Conservation (phyloP, 495 filamentous ascomycete genomes). For the Neurospora sp. region DNA sequence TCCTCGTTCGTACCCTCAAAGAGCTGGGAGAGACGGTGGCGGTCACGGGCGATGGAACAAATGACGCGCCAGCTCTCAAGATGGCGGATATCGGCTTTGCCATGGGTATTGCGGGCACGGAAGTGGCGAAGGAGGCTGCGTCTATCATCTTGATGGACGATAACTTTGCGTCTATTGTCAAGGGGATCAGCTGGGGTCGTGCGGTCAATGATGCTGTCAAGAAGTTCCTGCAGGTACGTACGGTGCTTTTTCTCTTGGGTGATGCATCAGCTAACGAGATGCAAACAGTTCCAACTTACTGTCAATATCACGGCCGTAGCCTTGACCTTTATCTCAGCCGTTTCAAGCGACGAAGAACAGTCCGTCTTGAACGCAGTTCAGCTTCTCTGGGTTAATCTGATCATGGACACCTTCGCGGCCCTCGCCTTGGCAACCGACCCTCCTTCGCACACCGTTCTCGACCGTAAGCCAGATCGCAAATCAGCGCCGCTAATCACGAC, state of each 20-base stretch:
- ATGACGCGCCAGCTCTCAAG: constrained; percentile 79
- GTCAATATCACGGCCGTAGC: constrained; percentile 84
- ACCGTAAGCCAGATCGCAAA: constrained; percentile 70
- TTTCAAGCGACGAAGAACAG: constrained; percentile 53
- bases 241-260: neutral
- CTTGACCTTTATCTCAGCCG: constrained; percentile 72
- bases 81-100: constrained; percentile 89
- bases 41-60: constrained; percentile 83
- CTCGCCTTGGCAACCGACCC: constrained; percentile 80
- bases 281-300: constrained; percentile 70
- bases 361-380: constrained; percentile 82
- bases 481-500: constrained; percentile 62
- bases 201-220: constrained; percentile 88
- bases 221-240: constrained; percentile 67
- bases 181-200: constrained; percentile 81
- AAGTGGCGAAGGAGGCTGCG: constrained; percentile 86
- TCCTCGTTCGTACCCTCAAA: constrained; percentile 65
- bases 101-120: constrained; percentile 85
- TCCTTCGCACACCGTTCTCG: constrained; percentile 62
- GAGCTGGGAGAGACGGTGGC: constrained; percentile 69
- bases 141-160: constrained; percentile 87
- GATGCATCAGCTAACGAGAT: constrained; percentile 1
- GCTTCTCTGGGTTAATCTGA: constrained; percentile 85
- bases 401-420: constrained; percentile 89
- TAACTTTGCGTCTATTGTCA: constrained; percentile 80